Base-by-base conservation (phyloP, 306 rosid species). In the Geum urbanum region DNA sequence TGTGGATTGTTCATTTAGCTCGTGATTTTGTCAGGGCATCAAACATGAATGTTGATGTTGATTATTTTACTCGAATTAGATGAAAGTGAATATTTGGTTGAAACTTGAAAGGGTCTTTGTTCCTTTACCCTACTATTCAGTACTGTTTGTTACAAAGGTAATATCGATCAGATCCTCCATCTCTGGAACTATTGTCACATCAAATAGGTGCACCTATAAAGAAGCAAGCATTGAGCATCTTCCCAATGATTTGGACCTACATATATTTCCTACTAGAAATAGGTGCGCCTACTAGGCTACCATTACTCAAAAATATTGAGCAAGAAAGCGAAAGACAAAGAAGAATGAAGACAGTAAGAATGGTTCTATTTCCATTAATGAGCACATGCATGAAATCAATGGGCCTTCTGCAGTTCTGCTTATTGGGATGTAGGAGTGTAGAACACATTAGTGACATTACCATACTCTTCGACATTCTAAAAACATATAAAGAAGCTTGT, bases 111-210 rank as follows among this genome's bases (percentile, higher is more conserved):
- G 18, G 64, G 64, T 69, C 43, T 18, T 68, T 6, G 39, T 20
- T 24, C 60, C 39, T 39, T 51, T 8, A 54, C 52, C 70, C 63
- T 63, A 54, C 20, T 40, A 53, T 51, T 20, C 39, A 18, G 63
- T 45, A 43, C n/a, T 54, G 45, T 66, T 44, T 70, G 45, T 70
- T 24, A 56, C 10, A 53, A 5, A 39, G 19, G 63, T 18, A 7
- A 18, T 39, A 56, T 56, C 65, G 64, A 55, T 43, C 5, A 41
- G 15, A 11, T 44, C n/a, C 52, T 44, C 51, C 16, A n/a, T 40
- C 8, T n/a, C n/a, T 40, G 50, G 32, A n/a, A 62, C 66, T 18
- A 7, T 60, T 62, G 67, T 18, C 48, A 18, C 46, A 9, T n/a
- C 67, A 62, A 62, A 20, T 20, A 5, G 52, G 49, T 20, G 19